These are phyloP conservation scores for Geranium incanum DNA, from an alignment of 441 rosid genomes.

Conservation along the genomic window DNA sequence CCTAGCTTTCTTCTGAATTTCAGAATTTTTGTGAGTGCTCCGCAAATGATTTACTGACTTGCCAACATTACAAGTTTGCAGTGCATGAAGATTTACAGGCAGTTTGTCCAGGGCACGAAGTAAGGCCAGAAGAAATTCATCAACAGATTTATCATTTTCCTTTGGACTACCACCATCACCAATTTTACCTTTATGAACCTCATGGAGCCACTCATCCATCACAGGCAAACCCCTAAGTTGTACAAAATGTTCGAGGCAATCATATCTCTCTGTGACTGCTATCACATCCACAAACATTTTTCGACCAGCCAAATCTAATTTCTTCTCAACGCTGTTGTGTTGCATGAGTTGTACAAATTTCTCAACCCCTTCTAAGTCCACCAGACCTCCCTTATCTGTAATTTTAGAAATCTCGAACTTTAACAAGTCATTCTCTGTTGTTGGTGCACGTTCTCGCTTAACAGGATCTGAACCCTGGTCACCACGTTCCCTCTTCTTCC, in stretches of 20 bases:
- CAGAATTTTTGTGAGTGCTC: constrained; percentile 54
- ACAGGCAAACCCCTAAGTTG: constrained; percentile 81
- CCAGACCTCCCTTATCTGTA: constrained; percentile 80
- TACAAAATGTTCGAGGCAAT: constrained; percentile 73
- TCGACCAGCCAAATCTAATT: constrained; percentile 60
- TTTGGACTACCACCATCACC: constrained; percentile 58
- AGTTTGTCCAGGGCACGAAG: constrained; percentile 89
- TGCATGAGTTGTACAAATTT: constrained; percentile 72
- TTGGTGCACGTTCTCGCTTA: constrained; percentile 58
- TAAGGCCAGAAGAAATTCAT: constrained; percentile 67
- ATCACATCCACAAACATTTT: constrained; percentile 70
- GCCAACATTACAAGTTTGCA: constrained; percentile 85
- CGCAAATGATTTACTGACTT: constrained; percentile 94
- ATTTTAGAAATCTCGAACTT: constrained; percentile 68
- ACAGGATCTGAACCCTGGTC: constrained; percentile 69
- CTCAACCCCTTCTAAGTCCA: constrained; percentile 71
- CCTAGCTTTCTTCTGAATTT: constrained; percentile 88
- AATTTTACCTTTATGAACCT: constrained; percentile 79
- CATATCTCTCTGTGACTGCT: constrained; percentile 74
- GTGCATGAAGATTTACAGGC: constrained; percentile 84
- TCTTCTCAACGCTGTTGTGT: constrained; percentile 59
- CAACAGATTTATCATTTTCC: constrained; percentile 63
- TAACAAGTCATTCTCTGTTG: constrained; percentile 52
- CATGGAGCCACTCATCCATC: constrained; percentile 98
- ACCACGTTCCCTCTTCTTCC: constrained; percentile 85